Conservation (phyloP, 1,284 basidiomycete species). For the Apiotrichum porosum region DNA sequence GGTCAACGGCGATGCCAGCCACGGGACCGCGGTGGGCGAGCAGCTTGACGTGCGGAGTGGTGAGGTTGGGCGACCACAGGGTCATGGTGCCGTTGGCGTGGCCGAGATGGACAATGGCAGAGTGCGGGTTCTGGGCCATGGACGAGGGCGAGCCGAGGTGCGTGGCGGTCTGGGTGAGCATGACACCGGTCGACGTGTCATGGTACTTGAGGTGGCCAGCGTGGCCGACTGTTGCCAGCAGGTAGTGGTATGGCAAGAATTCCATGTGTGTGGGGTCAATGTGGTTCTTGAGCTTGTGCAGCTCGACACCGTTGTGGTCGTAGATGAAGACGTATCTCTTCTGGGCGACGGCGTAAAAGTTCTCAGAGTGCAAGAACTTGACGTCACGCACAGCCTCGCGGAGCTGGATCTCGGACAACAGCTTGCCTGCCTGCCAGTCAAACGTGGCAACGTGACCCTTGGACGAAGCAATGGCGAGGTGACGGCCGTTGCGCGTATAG, state of each 20-base stretch:
- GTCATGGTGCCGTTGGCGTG: slow-evolving; percentile 81
- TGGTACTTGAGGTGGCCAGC: slow-evolving; percentile 91
- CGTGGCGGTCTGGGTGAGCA: slow-evolving; percentile 85
- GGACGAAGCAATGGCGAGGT: slow-evolving; percentile 75
- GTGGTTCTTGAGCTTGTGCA: slow-evolving; percentile 67
- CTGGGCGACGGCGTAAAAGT: slow-evolving; percentile 91
- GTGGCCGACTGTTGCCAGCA: slow-evolving; percentile 80
- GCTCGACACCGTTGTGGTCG: slow-evolving; percentile 86
- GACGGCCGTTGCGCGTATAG: slow-evolving; percentile 89
- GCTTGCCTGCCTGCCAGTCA: slow-evolving; percentile 83
- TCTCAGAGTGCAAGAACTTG: slow-evolving; percentile 91
- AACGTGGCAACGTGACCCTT: slow-evolving; percentile 90
- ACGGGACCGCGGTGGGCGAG: slow-evolving; percentile 89
- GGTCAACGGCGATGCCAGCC: slow-evolving; percentile 73
- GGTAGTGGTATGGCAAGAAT: slow-evolving; percentile 93
- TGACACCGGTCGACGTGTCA: slow-evolving; percentile 87
- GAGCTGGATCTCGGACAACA: slow-evolving; percentile 84
- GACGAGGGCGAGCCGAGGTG: slow-evolving; percentile 78
- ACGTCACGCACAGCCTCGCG: slow-evolving; percentile 83
- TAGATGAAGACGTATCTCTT: slow-evolving; percentile 97
- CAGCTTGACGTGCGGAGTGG: slow-evolving; percentile 84
- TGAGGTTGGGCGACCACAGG: slow-evolving; percentile 91
- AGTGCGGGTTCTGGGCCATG: slow-evolving; percentile 88
- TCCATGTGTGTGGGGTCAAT: slow-evolving; percentile 87
- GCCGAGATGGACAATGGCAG: slow-evolving; percentile 88